These are phyloP conservation scores for Aspergillus steynii DNA, from an alignment of 495 filamentous ascomycete genomes.

Conservation along the genomic window DNA sequence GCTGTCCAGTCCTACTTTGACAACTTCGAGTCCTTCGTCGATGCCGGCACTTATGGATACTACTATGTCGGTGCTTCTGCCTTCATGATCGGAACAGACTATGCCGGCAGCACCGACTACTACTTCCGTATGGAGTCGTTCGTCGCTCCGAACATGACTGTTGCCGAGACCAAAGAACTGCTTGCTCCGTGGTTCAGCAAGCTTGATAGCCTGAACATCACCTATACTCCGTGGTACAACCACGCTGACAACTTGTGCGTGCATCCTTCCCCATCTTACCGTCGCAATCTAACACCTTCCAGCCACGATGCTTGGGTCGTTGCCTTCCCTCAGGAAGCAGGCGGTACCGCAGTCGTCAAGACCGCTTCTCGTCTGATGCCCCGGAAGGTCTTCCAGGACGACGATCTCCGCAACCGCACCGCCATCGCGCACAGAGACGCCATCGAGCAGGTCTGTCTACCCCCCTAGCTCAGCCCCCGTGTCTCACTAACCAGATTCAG, in stretches of 20 bases:
- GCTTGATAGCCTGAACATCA: conserved; percentile 32
- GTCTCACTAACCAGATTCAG: neutral
- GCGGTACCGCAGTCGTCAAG: conserved; percentile 38
- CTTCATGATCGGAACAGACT: conserved; percentile 14
- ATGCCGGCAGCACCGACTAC: conserved; percentile 15
- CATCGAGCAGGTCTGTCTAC: conserved; percentile 21
- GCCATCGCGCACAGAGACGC: conserved; percentile 47
- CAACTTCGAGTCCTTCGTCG: conserved; percentile 47
- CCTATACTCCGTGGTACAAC: conserved; percentile 46
- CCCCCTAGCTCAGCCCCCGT: neutral
- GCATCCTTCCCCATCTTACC: neutral
- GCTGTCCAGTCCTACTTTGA: conserved; percentile 50
- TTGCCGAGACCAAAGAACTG: conserved; percentile 41
- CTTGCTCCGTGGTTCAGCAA: conserved; percentile 48
- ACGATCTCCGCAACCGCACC: conserved; percentile 37
- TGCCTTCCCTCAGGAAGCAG: conserved; percentile 49
- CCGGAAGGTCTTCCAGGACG: conserved; percentile 42
- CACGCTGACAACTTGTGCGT: conserved; percentile 46
- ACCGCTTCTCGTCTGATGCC: conserved; percentile 55
- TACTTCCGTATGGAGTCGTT: conserved; percentile 49
- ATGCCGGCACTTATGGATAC: conserved; percentile 58
- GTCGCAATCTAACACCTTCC: neutral
- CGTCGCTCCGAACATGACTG: conserved; percentile 52
- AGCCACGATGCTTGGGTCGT: conserved; percentile 45
- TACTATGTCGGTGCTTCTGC: conserved; percentile 33